phyloP scores from a whole-genome alignment of 179 eudicot species.

The Beta macrorhiza region DNA sequence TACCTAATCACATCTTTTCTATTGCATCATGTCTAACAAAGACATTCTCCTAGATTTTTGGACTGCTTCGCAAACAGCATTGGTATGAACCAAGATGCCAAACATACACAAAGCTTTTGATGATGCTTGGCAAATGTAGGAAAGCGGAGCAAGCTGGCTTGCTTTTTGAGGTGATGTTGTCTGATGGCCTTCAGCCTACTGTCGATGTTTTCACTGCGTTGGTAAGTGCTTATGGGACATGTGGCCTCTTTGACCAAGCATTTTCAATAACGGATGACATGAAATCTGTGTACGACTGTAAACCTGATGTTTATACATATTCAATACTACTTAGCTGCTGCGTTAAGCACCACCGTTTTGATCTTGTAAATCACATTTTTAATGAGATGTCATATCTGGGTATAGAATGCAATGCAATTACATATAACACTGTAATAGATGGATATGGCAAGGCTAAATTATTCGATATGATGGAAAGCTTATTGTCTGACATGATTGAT shows the following conservation, averaged over 20 bases:
- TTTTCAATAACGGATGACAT: conserved; percentile 56
- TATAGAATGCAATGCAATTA: conserved; percentile 54
- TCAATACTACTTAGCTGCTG: conserved; percentile 67
- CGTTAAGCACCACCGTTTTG: conserved; percentile 53
- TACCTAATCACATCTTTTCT: conserved; percentile 1
- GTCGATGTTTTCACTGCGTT: conserved; percentile 78
- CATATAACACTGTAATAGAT: conserved; percentile 80
- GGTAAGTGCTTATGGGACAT: conserved; percentile 63
- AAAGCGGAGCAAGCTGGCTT: conserved; percentile 66
- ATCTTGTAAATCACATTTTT: conserved; percentile 49
- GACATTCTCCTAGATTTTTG: conserved; percentile 52
- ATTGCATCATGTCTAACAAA: conserved; percentile 13
- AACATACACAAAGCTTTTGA: conserved; percentile 72
- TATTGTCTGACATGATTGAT: conserved; percentile 65
- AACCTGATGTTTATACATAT: conserved; percentile 81
- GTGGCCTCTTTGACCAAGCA: conserved; percentile 69
- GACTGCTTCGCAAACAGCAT: conserved; percentile 83
- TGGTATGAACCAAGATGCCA: conserved; percentile 82
- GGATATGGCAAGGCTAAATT: conserved; percentile 83
- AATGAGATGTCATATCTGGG: conserved; percentile 69
- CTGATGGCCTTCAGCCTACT: conserved; percentile 78
- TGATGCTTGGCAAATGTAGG: conserved; percentile 86
- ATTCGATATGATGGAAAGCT: conserved; percentile 64
- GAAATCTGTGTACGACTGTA: conserved; percentile 67
- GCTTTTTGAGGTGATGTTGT: conserved; percentile 64